Base-by-base conservation (phyloP, 2,329 filamentous ascomycete genomes). In the Coleophoma cylindrospora region DNA sequence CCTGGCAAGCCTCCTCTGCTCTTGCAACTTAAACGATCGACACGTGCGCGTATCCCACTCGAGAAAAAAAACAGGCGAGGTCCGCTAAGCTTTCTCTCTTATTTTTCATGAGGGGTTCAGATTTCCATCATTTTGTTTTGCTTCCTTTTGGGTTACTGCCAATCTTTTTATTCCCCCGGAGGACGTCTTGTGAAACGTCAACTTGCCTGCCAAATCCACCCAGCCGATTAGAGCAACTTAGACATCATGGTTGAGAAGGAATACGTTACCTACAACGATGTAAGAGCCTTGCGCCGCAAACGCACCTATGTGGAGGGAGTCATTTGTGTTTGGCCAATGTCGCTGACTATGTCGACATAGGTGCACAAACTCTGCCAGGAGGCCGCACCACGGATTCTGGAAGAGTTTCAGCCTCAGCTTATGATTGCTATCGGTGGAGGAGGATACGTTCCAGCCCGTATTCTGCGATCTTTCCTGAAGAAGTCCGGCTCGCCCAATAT, bases 401-500 rank as follows among this genome's bases (percentile, higher is more conserved):
- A 84, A 67, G 83, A 89, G 14, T 91, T 96, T 78, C 80, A 90
- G 68, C 94, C 94, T 37, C 89, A 96, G 70, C 87, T 99, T 61
- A 96, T 99, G 80, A 95, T 99, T 70, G 94, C 94, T 67, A 97
- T 97, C 69, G 94, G 94, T 63, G 94, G 94, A 58, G 94, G 94
- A 63, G 94, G 94, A 64, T 99, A 96, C 72, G 91, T 99, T 38
- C 94, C 94, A 54, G 94, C 94, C 43, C 89, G 94, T 63, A 99
- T 99, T 70, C 82, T 99, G 57, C 89, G 94, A 57, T 97, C 94
- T 17, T 99, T 99, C 79, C 87, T 99, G 70, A 96, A 95, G 79
- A 82, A 84, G 67, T 79, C 89, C 53, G 89, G 87, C 61, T 81
- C 77, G 55, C 84, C 91, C 71, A 99, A 99, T 76, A 99, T 99